Base-by-base conservation (phyloP, 2,329 filamentous ascomycete species). In the Plectosphaerella plurivora region DNA sequence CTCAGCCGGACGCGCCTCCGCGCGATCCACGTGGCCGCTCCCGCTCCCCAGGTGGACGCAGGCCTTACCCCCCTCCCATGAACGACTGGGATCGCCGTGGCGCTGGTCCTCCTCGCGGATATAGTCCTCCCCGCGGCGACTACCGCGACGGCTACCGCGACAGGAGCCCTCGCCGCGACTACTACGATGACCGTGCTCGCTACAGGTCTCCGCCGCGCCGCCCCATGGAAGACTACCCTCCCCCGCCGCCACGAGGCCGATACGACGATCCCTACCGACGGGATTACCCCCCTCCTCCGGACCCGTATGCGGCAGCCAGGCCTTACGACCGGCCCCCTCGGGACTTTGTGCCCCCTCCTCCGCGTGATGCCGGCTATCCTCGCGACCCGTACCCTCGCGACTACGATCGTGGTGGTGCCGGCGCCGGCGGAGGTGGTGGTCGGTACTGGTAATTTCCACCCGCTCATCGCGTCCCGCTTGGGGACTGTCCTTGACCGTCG, bases 81-180 rank as follows among this genome's bases (percentile, higher is more conserved):
- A 89, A 93, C 65, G 89, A 94, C 63, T 92, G 94, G 68, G 88
- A 92, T 59, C 87, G 91, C 62, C 90, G 93, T 63, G 87, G 87
- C 3, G 77, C 77, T 45, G 28, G 8, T 3, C 88, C 89, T 55
- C 84, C 84, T 54, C 84, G 90, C 61, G 89, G 87, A 55, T 96
- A 95, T 69, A 95, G 88, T 69, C 92, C 91, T 57, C 87, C 88
- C 58, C 84, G 88, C 18, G 77, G 77, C 15, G 76, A 70, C 18
- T 79, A 78, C 59, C 83, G 80, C 48, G 86, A 88, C 56, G 86
- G 88, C 58, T 96, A 96, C 71, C 91, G 93, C 67, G 91, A 95
- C 65, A 86, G 92, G 63, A 93, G 90, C 64, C 88, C 88, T 53
- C 87, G 88, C 55, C 87, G 90, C 60, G 88, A 93, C 55, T 96